Evolutionary conservation across 1,139 yeast genomes (phyloP), one percentile per base, ranked within the genome.

Genomic region (Candida neerlandica): DNA sequence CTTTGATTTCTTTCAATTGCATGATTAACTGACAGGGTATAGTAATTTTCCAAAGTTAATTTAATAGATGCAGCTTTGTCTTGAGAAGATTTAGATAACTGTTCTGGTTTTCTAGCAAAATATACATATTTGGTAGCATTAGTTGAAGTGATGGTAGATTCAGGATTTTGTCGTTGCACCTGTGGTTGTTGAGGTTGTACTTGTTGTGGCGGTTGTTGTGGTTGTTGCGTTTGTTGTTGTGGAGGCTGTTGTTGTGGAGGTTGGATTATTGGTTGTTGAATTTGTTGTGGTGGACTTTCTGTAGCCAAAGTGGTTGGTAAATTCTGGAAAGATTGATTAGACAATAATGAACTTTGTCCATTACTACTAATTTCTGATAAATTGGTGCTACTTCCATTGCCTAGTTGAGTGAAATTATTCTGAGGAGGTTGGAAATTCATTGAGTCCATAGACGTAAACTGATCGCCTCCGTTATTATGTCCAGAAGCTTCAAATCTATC

Each of bases 101-200:
- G 73, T 55, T 88, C 95, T 0, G 98, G 97, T 60, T 89, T 91
- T 56, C 98, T 82, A 61, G 87, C 92, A 69, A 92, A 88, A 61
- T 84, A 81, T 49, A 87, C 90, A 58, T 86, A 85, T 54, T 75
- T 75, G 30, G 63, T 53, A 56, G 52, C 53, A 60, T 59, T 59
- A 58, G 55, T 52, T 55, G 51, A 29, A 19, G 51, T 34, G 51
- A 57, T 34, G 42, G 51, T 38, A 51, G 60, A 27, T 39, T 48
- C 44, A 19, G 56, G 45, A 29, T 50, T 34, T 23, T 16, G 37
- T 26, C 38, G 39, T 16, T 40, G 42, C 4, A 15, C 41, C 23
- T 48, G 45, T 47, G 55, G 43, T 35, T 46, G 42, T 43, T 51
- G 27, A 48, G 29, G 51, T 49, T 43, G 54, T 46, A 19, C 52